phyloP scores from a whole-genome alignment of 441 rosid genomes.

The Iberis amara region DNA sequence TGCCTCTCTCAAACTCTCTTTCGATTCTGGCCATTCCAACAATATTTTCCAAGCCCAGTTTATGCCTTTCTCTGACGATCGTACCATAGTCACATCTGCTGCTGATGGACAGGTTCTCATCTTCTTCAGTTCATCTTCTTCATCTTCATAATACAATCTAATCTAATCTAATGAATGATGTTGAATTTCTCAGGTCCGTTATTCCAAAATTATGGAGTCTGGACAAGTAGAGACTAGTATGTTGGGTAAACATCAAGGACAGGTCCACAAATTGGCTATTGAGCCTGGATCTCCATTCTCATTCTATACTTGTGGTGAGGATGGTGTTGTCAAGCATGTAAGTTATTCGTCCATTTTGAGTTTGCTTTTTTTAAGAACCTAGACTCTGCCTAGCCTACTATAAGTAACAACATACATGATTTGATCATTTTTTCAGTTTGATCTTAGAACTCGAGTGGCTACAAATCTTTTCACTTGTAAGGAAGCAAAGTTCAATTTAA shows the following conservation, averaged over 20 bases:
- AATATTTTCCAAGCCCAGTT: constrained; percentile 79
- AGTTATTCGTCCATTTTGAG: constrained; percentile 34
- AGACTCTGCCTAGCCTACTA: not conserved
- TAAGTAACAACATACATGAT: constrained; percentile 2
- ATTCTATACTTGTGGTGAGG: constrained; percentile 84
- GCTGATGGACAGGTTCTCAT: constrained; percentile 74
- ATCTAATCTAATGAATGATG: too few species aligned
- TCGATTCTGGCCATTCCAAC: constrained; percentile 59
- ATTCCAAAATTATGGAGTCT: constrained; percentile 53
- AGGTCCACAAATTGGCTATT: constrained; percentile 65
- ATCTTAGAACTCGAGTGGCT: constrained; percentile 61
- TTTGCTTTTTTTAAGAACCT: not conserved
- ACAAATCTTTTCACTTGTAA: constrained; percentile 71
- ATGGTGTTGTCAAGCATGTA: constrained; percentile 79
- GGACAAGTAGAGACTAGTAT: constrained; percentile 53
- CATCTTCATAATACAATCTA: too few species aligned
- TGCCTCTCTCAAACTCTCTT: constrained; percentile 52
- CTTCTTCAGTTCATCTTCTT: too few species aligned
- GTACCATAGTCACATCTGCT: constrained; percentile 76
- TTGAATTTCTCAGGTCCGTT: constrained; percentile 46
- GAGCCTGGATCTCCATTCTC: constrained; percentile 81
- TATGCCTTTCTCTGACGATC: constrained; percentile 75
- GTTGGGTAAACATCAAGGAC: constrained; percentile 55
- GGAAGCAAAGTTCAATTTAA: constrained; percentile 30
- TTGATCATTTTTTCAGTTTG: constrained; percentile 54